Percentiles rank a stretch among this genome's conserved stretches.
Evolutionary conservation across 2,329 filamentous ascomycete genomes (phyloP).

Genomic region (Cercospora sp.): DNA sequence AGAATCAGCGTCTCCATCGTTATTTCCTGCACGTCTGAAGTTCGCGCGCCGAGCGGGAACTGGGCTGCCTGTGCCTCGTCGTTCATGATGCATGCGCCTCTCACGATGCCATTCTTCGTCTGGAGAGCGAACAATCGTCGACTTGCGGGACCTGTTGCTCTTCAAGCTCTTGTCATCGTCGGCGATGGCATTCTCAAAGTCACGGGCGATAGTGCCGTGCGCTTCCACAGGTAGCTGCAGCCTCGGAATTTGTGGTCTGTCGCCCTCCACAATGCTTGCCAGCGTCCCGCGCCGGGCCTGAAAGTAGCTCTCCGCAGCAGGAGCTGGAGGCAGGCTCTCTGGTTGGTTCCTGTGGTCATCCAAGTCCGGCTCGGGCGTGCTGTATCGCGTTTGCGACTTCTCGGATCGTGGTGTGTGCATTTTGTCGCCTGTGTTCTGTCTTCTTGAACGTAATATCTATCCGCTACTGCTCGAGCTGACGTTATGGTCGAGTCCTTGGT

Average conservation of each 20-base stretch:
- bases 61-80: constrained; percentile 38
- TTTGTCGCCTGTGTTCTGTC: constrained; percentile 16
- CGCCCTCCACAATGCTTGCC: constrained; percentile 60
- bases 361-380: constrained; percentile 74
- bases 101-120: constrained; percentile 39
- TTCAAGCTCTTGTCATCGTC: constrained; percentile 65
- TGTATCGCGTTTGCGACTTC: constrained; percentile 64
- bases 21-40: constrained; percentile 43
- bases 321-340: constrained; percentile 60
- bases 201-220: constrained; percentile 58
- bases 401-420: constrained; percentile 67
- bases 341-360: constrained; percentile 81
- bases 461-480: not conserved
- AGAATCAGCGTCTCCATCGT: constrained; percentile 26
- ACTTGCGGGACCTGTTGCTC: constrained; percentile 58
- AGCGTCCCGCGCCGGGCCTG: constrained; percentile 66
- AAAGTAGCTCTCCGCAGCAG: constrained; percentile 47
- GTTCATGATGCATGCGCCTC: constrained; percentile 23
- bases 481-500: constrained; percentile 1
- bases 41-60: constrained; percentile 45
- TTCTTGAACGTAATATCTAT: not conserved
- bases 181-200: constrained; percentile 87
- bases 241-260: constrained; percentile 49
- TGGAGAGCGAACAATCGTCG: constrained; percentile 35
- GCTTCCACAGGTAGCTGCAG: constrained; percentile 44